phyloP scores from a whole-genome alignment of 2,329 filamentous ascomycete genomes.

The Metarhizium album region DNA sequence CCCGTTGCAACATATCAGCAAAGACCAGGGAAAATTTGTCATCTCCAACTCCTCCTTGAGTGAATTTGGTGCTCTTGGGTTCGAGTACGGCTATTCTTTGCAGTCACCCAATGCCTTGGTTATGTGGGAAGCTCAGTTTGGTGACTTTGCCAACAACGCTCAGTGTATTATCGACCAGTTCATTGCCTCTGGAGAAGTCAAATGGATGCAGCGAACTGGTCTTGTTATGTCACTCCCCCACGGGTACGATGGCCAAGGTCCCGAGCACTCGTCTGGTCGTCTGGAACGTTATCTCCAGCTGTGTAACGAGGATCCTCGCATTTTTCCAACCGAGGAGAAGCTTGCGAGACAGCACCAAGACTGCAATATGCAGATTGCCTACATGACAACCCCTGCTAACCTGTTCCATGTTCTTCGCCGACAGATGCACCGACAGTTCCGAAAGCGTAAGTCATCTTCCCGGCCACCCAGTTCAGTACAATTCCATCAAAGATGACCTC shows the following conservation, averaged over 20 bases:
- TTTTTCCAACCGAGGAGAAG: slow-evolving; percentile 82
- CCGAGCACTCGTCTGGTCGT: slow-evolving; percentile 94
- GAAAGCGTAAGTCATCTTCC: slow-evolving; percentile 69
- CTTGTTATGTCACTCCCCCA: slow-evolving; percentile 94
- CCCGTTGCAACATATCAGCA: slow-evolving; percentile 76
- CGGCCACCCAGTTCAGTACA: neutral
- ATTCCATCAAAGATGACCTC: neutral
- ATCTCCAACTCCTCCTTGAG: slow-evolving; percentile 89
- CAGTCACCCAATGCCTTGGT: slow-evolving; percentile 94
- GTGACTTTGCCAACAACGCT: slow-evolving; percentile 98
- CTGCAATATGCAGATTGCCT: slow-evolving; percentile 98
- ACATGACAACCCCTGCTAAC: slow-evolving; percentile 94
- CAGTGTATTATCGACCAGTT: slow-evolving; percentile 99
- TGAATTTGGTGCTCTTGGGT: slow-evolving; percentile 68
- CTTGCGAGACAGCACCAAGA: slow-evolving; percentile 96
- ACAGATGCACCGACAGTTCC: slow-evolving; percentile 98
- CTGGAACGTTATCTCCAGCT: slow-evolving; percentile 97
- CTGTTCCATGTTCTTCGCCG: slow-evolving; percentile 92
- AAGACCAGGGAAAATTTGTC: slow-evolving; percentile 90
- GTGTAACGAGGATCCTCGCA: slow-evolving; percentile 91
- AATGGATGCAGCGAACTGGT: slow-evolving; percentile 97
- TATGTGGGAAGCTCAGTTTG: slow-evolving; percentile 99
- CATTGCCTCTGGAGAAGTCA: slow-evolving; percentile 91
- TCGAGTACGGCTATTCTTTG: slow-evolving; percentile 97
- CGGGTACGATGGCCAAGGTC: slow-evolving; percentile 96